A percentile compares a stretch with the other conserved stretches of the same genome.
Conservation (phyloP, 805 yeast genomes). For the Saturnispora silvae region DNA sequence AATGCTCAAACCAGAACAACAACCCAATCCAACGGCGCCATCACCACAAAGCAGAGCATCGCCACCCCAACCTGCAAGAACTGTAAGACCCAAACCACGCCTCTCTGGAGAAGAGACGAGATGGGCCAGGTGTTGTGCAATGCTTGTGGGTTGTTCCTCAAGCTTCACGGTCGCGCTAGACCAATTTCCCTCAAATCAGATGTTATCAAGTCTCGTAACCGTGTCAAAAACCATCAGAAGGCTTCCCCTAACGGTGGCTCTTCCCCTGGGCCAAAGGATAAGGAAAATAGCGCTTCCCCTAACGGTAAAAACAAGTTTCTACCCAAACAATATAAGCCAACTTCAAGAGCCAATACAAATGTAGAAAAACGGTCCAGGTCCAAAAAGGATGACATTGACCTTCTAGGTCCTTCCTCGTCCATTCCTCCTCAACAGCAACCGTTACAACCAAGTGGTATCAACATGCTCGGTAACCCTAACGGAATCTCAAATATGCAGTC, state of each 20-base stretch:
- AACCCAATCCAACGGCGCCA: conserved; percentile 48
- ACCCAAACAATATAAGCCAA: conserved; percentile 30
- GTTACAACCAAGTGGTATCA: conserved; percentile 5
- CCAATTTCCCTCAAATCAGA: conserved; percentile 88
- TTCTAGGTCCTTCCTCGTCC: neutral
- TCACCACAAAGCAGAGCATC: conserved; percentile 54
- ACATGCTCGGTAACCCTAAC: no score
- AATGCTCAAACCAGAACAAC: conserved; percentile 51
- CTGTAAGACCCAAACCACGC: conserved; percentile 88
- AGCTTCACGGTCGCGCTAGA: conserved; percentile 85
- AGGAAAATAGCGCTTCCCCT: conserved; percentile 24
- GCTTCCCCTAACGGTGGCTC: conserved; percentile 41
- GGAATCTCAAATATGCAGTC: conserved; percentile 15
- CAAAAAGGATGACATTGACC: conserved; percentile 1
- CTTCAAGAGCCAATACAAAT: conserved; percentile 13
- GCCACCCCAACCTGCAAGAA: conserved; percentile 72
- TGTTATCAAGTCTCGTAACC: conserved; percentile 81
- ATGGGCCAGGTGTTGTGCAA: conserved; percentile 84
- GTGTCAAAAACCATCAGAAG: conserved; percentile 49
- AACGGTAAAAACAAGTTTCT: conserved; percentile 21
- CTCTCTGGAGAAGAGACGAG: conserved; percentile 92
- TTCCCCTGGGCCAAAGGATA: conserved; percentile 48
- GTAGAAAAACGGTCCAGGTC: conserved; percentile 8
- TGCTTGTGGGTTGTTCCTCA: conserved; percentile 85
- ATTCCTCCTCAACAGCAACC: conserved; percentile 5